Percentiles rank a stretch among this genome's conserved stretches.
These are phyloP conservation scores for Miscanthus sacchariflorus DNA, from an alignment of 202 grass and related monocot species.

Conservation along the genomic window DNA sequence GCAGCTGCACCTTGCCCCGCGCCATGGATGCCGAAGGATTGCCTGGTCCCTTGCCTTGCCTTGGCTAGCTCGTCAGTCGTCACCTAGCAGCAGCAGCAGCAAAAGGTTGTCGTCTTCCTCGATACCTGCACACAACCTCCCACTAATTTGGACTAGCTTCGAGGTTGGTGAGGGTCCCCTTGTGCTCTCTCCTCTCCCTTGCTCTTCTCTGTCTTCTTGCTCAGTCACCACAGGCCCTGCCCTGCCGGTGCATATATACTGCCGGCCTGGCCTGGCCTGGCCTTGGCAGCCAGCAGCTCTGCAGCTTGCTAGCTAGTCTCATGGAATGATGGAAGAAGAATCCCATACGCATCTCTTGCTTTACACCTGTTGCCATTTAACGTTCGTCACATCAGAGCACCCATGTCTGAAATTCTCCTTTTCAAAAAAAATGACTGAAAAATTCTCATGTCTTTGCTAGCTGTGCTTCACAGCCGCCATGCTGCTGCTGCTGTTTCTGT, in stretches of 20 bases:
- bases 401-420: background rate
- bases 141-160: constrained; percentile 99
- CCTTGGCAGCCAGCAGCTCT: too few relatives aligned
- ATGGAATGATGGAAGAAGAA: constrained; percentile 18
- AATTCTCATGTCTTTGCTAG: background rate
- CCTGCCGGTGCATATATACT: constrained; percentile 45
- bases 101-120: background rate
- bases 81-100: background rate
- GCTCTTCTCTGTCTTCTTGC: background rate
- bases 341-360: constrained; percentile 24
- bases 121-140: constrained; percentile 69
- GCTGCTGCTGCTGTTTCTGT: background rate
- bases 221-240: constrained; percentile 26
- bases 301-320: background rate
- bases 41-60: background rate
- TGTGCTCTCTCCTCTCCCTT: constrained; percentile 2
- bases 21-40: constrained; percentile 51
- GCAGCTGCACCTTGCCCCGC: constrained; percentile 85
- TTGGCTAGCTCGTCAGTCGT: too few relatives aligned
- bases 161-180: constrained; percentile 68
- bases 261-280: background rate
- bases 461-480: background rate
- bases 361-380: constrained; percentile 27
- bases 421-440: background rate
- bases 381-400: background rate